phyloP scores from a whole-genome alignment of 2,329 filamentous ascomycete species.

The Hymenoscyphus infarciens region DNA sequence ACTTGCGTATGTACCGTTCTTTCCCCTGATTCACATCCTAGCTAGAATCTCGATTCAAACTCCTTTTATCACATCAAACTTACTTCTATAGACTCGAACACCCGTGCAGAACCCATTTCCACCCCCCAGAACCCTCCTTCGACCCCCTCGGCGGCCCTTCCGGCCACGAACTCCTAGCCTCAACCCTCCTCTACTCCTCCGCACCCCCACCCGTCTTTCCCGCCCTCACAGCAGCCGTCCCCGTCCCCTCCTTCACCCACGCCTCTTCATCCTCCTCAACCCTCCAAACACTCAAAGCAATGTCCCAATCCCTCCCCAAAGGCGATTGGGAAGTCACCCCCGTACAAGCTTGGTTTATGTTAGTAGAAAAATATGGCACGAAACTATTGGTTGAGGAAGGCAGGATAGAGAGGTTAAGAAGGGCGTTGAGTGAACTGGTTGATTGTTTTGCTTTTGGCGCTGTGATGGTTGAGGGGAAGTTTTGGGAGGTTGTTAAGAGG shows the following conservation, averaged over 20 bases:
- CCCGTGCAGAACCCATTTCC: constrained; percentile 30
- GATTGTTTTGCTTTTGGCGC: constrained; percentile 31
- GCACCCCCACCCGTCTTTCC: constrained; percentile 20
- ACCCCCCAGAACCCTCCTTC: constrained; percentile 12
- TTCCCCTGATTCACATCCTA: too few relatives aligned
- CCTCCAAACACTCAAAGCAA: constrained; percentile 23
- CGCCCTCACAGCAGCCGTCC: constrained; percentile 9
- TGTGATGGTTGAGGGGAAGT: constrained; percentile 27
- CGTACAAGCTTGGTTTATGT: constrained; percentile 33
- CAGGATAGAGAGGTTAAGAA: constrained; percentile 24
- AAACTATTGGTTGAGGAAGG: constrained; percentile 5
- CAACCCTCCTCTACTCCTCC: constrained; percentile 25
- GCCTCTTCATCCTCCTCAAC: constrained; percentile 15
- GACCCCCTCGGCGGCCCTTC: constrained; percentile 12
- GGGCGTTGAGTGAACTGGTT: constrained; percentile 21
- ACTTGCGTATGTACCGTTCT: constrained; percentile 25
- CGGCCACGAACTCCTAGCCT: constrained; percentile 32
- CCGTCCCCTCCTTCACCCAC: constrained; percentile 12
- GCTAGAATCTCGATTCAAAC: too few relatives aligned
- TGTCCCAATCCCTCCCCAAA: constrained; percentile 24
- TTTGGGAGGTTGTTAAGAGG: constrained; percentile 27
- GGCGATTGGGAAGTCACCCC: constrained; percentile 31
- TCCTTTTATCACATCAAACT: constrained; percentile 4
- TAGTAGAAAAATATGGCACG: constrained; percentile 22
- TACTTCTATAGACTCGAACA: constrained; percentile 22